A percentile compares a stretch with the other conserved stretches of the same genome.
Evolutionary conservation across 2,329 filamentous ascomycete species (phyloP).

Genomic region (Aspergillus tamarii): DNA sequence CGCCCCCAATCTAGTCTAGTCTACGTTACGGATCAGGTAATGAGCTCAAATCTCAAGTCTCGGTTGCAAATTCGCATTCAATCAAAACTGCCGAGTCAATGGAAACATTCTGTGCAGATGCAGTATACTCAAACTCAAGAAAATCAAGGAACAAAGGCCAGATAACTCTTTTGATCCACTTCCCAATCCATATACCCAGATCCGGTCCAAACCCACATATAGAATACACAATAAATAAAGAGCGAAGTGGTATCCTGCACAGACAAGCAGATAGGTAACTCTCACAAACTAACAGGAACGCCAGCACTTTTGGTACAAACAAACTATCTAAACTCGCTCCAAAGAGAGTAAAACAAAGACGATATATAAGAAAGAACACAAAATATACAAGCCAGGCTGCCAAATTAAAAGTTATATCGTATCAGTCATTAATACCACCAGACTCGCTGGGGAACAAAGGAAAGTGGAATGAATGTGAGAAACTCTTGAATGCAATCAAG

Average conservation of each 20-base stretch:
- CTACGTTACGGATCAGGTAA: background rate
- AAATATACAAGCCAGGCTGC: background rate
- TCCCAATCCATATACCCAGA: constrained; percentile 8
- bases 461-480: constrained; percentile 17
- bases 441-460: constrained; percentile 22
- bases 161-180: background rate
- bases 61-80: background rate
- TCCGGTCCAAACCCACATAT: constrained; percentile 10
- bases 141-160: background rate
- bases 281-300: constrained; percentile 22
- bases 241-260: constrained; percentile 36
- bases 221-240: constrained; percentile 17
- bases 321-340: constrained; percentile 30
- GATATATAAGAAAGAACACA: background rate
- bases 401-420: constrained; percentile 25
- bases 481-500: constrained; percentile 9
- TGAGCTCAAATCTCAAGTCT: background rate
- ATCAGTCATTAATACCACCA: constrained; percentile 25
- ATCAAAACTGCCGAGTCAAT: background rate
- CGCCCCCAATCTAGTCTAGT: background rate
- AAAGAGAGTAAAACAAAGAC: constrained; percentile 8
- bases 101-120: background rate
- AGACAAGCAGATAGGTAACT: constrained; percentile 23
- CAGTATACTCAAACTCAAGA: background rate
- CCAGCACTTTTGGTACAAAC: constrained; percentile 31